phyloP scores from a whole-genome alignment of 2,329 filamentous ascomycete species.

The Diplodia scrobiculata region DNA sequence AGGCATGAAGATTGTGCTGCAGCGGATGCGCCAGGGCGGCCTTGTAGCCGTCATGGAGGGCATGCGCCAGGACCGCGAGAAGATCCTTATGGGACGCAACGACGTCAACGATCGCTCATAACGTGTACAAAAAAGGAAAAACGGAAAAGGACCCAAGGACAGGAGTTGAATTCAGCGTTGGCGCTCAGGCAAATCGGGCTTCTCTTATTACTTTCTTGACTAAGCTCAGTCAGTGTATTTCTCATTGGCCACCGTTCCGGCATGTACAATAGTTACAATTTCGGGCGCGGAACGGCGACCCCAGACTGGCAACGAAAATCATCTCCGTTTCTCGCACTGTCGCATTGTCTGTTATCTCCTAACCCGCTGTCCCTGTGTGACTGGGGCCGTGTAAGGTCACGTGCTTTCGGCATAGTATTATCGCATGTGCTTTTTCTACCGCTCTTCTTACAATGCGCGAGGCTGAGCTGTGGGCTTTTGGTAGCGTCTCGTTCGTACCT shows the following conservation, averaged over 20 bases:
- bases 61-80: conserved; percentile 64
- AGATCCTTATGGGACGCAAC: conserved; percentile 25
- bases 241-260: conserved; percentile 9
- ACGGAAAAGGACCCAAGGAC: conserved; percentile 5
- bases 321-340: conserved; percentile 16
- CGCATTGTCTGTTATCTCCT: background rate
- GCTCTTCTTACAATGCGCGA: background rate
- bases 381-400: background rate
- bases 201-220: conserved; percentile 23
- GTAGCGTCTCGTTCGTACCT: background rate
- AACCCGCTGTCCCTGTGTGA: background rate
- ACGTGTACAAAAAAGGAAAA: conserved; percentile 3
- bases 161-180: conserved; percentile 26
- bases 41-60: conserved; percentile 70
- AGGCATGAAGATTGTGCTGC: conserved; percentile 79
- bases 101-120: conserved; percentile 22
- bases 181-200: conserved; percentile 26
- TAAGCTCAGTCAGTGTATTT: conserved; percentile 28
- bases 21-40: conserved; percentile 67
- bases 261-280: background rate
- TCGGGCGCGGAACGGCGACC: background rate
- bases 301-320: conserved; percentile 12
- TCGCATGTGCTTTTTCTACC: background rate
- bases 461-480: background rate
- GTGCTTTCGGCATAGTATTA: background rate